A percentile compares a stretch with the other conserved stretches of the same genome.
phyloP scores from a whole-genome alignment of 2,329 filamentous ascomycete species.

The Tolypocladium album region DNA sequence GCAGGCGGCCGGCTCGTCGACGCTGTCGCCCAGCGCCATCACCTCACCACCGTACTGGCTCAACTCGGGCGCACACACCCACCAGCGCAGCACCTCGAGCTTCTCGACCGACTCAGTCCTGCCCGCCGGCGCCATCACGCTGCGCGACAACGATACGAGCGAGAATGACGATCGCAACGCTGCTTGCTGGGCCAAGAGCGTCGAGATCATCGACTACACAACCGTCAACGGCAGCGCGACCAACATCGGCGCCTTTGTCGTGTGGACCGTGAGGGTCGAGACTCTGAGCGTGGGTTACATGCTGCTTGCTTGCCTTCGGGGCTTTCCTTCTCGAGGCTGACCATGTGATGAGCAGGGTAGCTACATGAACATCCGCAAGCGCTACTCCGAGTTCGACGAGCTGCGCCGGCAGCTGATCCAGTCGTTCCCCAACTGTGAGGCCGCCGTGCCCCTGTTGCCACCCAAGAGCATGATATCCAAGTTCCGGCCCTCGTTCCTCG shows the following conservation, averaged over 20 bases:
- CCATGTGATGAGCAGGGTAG: slow-evolving; percentile 34
- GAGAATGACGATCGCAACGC: slow-evolving; percentile 39
- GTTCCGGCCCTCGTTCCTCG: slow-evolving; percentile 77
- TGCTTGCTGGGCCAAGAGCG: slow-evolving; percentile 55
- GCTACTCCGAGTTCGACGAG: slow-evolving; percentile 91
- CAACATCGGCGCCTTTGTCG: slow-evolving; percentile 77
- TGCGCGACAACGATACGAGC: slow-evolving; percentile 51
- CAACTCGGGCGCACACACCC: slow-evolving; percentile 16
- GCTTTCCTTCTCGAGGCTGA: background rate
- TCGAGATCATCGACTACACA: slow-evolving; percentile 46
- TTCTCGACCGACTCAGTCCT: slow-evolving; percentile 38
- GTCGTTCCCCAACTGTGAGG: slow-evolving; percentile 76
- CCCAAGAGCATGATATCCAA: slow-evolving; percentile 85
- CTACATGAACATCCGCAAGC: slow-evolving; percentile 52
- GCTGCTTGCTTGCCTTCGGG: too few relatives aligned
- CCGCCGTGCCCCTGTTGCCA: slow-evolving; percentile 79
- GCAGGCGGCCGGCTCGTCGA: slow-evolving; percentile 6
- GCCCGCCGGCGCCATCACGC: slow-evolving; percentile 43
- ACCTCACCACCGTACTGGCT: slow-evolving; percentile 35
- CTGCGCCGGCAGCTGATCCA: slow-evolving; percentile 61
- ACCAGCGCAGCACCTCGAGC: slow-evolving; percentile 28
- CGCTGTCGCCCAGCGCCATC: slow-evolving; percentile 16
- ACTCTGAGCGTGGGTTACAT: slow-evolving; percentile 60
- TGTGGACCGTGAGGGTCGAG: slow-evolving; percentile 84
- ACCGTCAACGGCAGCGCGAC: slow-evolving; percentile 45